These are phyloP conservation scores for Monilinia fructicola DNA, from an alignment of 2,329 filamentous ascomycete species.

Conservation along the genomic window DNA sequence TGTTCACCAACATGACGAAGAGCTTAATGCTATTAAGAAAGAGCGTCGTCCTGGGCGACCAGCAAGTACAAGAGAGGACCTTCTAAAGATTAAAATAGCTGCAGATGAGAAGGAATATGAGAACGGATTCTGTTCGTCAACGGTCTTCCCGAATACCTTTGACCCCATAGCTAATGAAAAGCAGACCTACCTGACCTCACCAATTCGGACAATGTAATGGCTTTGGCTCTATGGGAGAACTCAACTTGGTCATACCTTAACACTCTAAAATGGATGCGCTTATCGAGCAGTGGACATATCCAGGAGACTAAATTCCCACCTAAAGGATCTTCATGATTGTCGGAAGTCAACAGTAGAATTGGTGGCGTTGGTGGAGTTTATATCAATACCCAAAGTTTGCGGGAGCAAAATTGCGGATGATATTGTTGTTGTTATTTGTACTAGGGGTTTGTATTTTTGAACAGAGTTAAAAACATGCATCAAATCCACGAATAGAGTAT, in stretches of 20 bases:
- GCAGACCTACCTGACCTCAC: conserved; percentile 73
- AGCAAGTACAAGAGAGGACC: conserved; percentile 71
- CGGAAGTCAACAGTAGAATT: neutral
- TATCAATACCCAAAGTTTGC: conserved; percentile 26
- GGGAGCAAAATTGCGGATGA: conserved; percentile 16
- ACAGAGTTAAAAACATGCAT: conserved; percentile 4
- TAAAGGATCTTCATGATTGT: conserved; percentile 46
- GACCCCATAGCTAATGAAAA: conserved; percentile 26
- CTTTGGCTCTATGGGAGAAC: conserved; percentile 78
- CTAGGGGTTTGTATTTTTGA: neutral
- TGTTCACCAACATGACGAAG: conserved; percentile 69
- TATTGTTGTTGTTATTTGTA: conserved; percentile 8
- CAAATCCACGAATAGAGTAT: neutral
- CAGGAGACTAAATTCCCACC: conserved; percentile 79
- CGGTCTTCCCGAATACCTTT: neutral
- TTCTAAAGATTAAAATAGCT: conserved; percentile 69
- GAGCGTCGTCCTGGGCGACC: conserved; percentile 76
- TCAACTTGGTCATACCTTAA: conserved; percentile 80
- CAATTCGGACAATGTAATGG: conserved; percentile 61
- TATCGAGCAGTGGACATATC: conserved; percentile 63
- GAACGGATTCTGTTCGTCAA: conserved; percentile 73
- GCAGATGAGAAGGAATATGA: conserved; percentile 76
- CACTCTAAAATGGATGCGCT: conserved; percentile 72
- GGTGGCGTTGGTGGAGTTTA: conserved; percentile 27
- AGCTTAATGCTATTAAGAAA: conserved; percentile 64